Conservation (phyloP, 352 stramenopile genomes). For the Globisporangium recalcitrans region DNA sequence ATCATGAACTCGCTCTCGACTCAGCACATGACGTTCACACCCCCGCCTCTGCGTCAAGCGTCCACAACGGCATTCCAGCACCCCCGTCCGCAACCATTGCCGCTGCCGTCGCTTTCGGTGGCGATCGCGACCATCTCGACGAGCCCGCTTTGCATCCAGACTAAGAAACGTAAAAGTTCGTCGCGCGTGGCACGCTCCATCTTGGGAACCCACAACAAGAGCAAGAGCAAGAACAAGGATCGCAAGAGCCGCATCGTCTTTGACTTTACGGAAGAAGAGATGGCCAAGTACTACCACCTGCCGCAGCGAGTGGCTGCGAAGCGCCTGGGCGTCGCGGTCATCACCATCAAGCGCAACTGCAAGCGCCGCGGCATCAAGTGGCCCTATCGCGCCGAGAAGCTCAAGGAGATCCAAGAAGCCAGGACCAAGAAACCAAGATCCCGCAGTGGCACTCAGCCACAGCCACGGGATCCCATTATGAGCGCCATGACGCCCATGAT, state of each 20-base stretch:
- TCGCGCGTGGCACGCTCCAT: constrained; percentile 10
- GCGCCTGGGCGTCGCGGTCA: constrained; percentile 47
- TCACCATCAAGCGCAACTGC: constrained; percentile 60
- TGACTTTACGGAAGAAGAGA: constrained; percentile 48
- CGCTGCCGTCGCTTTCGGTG: constrained; percentile 9
- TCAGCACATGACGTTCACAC: not conserved
- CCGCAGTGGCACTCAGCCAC: not conserved
- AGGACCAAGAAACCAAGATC: not conserved
- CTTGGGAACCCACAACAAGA: not conserved
- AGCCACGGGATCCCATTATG: constrained; percentile 16
- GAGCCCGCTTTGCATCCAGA: constrained; percentile 1
- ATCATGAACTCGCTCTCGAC: constrained; percentile 4
- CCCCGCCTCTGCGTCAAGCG: not conserved
- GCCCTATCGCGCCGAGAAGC: constrained; percentile 50
- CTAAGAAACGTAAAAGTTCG: not conserved
- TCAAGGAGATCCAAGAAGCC: constrained; percentile 37
- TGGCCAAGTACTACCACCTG: constrained; percentile 52
- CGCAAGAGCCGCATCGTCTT: constrained; percentile 51
- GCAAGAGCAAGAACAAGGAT: constrained; percentile 17
- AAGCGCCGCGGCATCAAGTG: constrained; percentile 52
- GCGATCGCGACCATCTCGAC: not conserved
- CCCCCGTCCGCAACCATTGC: not conserved
- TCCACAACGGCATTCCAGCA: not conserved
- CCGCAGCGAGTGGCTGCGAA: constrained; percentile 48
- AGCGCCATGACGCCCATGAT: constrained; percentile 6